phyloP scores from a whole-genome alignment of 805 yeast species.

The Millerozyma acaciae region DNA sequence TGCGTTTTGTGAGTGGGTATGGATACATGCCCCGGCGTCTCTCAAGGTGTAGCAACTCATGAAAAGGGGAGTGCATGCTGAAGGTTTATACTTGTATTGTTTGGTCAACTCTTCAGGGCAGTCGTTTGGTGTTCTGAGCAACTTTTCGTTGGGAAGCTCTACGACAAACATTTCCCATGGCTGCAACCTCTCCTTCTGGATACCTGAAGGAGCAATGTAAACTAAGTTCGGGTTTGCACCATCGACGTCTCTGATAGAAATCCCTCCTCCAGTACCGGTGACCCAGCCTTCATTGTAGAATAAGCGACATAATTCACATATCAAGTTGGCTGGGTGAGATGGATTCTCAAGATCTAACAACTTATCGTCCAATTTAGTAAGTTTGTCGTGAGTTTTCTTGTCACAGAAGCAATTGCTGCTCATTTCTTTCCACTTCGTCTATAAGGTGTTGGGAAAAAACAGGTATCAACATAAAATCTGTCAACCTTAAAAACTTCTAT shows the following conservation, averaged over 20 bases:
- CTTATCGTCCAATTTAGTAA: conserved; percentile 29
- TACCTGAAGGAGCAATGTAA: conserved; percentile 92
- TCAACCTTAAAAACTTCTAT: no score
- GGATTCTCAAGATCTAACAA: conserved; percentile 18
- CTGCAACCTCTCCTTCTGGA: conserved; percentile 83
- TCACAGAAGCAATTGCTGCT: conserved; percentile 3
- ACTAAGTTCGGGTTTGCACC: conserved; percentile 44
- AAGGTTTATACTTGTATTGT: conserved; percentile 62
- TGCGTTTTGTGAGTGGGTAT: conserved; percentile 88
- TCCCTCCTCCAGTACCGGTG: conserved; percentile 95
- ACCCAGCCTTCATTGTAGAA: conserved; percentile 87
- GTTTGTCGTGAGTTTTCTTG: background rate
- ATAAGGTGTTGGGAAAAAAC: no score
- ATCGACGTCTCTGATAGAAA: conserved; percentile 60
- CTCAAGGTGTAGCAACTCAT: conserved; percentile 64
- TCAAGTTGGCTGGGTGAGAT: conserved; percentile 76
- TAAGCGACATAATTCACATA: conserved; percentile 73
- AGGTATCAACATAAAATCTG: no score
- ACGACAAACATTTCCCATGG: conserved; percentile 81
- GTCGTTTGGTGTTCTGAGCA: conserved; percentile 56
- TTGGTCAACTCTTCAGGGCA: conserved; percentile 35
- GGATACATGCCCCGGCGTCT: conserved; percentile 88
- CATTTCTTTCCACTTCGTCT: no score
- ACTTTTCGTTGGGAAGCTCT: conserved; percentile 48
- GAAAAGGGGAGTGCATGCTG: conserved; percentile 91